These are phyloP conservation scores for Cordyceps sp. DNA, from an alignment of 2,329 filamentous ascomycete genomes.

Conservation along the genomic window DNA sequence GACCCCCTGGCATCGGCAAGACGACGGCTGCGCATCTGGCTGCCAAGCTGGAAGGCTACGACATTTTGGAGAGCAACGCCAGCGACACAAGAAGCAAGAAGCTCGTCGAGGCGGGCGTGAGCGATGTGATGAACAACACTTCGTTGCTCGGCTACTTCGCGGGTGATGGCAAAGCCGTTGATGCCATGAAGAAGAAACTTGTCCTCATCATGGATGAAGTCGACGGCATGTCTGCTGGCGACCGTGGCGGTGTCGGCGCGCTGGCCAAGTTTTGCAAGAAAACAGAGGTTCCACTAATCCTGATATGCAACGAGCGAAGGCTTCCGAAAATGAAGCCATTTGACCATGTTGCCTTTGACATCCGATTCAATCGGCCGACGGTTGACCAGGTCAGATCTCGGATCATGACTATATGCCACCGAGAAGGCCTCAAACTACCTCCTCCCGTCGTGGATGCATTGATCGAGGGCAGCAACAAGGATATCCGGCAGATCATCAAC, in stretches of 20 bases:
- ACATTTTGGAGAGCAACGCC: conserved; percentile 87
- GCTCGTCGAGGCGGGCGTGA: conserved; percentile 74
- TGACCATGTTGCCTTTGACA: conserved; percentile 67
- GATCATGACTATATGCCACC: conserved; percentile 87
- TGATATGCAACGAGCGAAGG: conserved; percentile 92
- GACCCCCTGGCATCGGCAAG: conserved; percentile 92
- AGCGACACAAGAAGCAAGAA: conserved; percentile 95
- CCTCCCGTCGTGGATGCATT: conserved; percentile 74
- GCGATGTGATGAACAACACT: conserved; percentile 83
- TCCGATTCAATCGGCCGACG: conserved; percentile 78
- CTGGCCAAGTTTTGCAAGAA: conserved; percentile 91
- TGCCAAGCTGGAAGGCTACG: conserved; percentile 82
- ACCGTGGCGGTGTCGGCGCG: conserved; percentile 87
- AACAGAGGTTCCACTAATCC: conserved; percentile 82
- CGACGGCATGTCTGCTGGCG: conserved; percentile 95
- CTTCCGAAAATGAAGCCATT: conserved; percentile 98
- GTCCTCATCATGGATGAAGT: conserved; percentile 98
- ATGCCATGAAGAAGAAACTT: conserved; percentile 74
- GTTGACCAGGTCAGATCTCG: conserved; percentile 81
- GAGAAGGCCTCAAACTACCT: conserved; percentile 78
- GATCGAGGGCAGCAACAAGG: conserved; percentile 87
- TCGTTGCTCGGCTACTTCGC: conserved; percentile 86
- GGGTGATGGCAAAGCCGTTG: conserved; percentile 63
- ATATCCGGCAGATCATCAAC: conserved; percentile 96
- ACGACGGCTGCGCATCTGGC: conserved; percentile 93